Evolutionary conservation across 2,329 filamentous ascomycete genomes (phyloP).

Genomic region (Remersonia thermophila): DNA sequence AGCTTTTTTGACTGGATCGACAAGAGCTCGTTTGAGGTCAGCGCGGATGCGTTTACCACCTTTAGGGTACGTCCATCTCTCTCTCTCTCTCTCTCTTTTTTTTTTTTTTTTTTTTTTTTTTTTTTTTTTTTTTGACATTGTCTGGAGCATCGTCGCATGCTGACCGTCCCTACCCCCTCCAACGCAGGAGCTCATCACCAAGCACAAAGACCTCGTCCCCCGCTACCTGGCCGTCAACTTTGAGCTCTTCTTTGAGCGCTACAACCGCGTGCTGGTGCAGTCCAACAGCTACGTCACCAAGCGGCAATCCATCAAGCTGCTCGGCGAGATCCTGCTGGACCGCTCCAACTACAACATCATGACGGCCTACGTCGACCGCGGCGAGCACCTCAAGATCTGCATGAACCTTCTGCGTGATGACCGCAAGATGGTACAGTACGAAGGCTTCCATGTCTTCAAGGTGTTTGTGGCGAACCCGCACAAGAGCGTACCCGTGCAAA

Average conservation of each 20-base stretch:
- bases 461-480: conserved; percentile 98
- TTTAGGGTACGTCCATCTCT: conserved; percentile 75
- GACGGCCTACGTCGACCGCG: conserved; percentile 91
- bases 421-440: conserved; percentile 97
- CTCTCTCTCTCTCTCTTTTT: too few relatives aligned
- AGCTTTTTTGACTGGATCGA: conserved; percentile 96
- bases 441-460: conserved; percentile 99
- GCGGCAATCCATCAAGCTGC: conserved; percentile 90
- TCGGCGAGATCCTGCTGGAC: conserved; percentile 89
- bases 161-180: too few relatives aligned
- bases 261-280: conserved; percentile 78
- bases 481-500: conserved; percentile 91
- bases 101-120: too few relatives aligned
- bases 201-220: conserved; percentile 83
- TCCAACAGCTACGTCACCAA: conserved; percentile 97
- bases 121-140: too few relatives aligned
- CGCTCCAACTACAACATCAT: conserved; percentile 96
- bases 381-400: conserved; percentile 92
- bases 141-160: too few relatives aligned
- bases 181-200: conserved; percentile 76
- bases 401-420: conserved; percentile 96
- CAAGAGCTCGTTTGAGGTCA: conserved; percentile 89
- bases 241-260: conserved; percentile 80
- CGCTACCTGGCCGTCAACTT: conserved; percentile 84
- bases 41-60: conserved; percentile 93